Evolutionary conservation across 2,329 filamentous ascomycete genomes (phyloP), one percentile per base, ranked within the genome.

Genomic region (Penicillium sp.): DNA sequence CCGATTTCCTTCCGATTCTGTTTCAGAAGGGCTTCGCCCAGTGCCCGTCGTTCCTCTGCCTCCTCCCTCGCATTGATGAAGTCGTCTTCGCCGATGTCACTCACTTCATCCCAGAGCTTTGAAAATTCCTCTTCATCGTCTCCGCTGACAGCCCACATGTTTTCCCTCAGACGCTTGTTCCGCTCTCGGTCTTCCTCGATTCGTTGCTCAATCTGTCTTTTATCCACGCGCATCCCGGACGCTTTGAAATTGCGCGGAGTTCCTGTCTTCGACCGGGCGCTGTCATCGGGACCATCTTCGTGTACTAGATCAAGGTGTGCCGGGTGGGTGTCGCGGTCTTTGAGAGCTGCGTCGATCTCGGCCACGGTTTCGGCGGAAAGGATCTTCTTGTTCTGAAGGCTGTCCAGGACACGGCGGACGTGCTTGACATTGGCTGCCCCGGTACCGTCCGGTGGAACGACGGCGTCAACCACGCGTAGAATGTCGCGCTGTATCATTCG

Each of bases 161-260:
- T 89, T 69, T 98, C 93, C 15, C 93, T 74, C 57, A 91, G 73
- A 29, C 91, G 75, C 74, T 98, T 98, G 66, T 98, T 94, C 29
- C 93, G 75, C 65, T 98, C 93, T 3, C 93, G 76, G 65, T 98
- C 93, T 68, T 98, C 94, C 56, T 98, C 94, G 48, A 98, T 95
- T 27, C 93, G 77, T 71, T 97, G 90, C 69, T 97, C 90, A 37
- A 96, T 86, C 68, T 95, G 87, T 40, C 85, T 79, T 68, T 91
- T 93, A 58, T 96, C 87, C 36, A 93, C 64, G 36, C 75, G 71
- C 30, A 73, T 65, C 3, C 71, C 71, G 37, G 68, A 70, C 1
- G 53, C 43, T 36, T 53, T 63, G 6, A 48, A 41, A 37, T 51
- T 53, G 20, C 48, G 57, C 13, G 58, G 62, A 4, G 58, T 62